Evolutionary conservation across 2,329 filamentous ascomycete species (phyloP).

Genomic region (Fusarium domesticum): DNA sequence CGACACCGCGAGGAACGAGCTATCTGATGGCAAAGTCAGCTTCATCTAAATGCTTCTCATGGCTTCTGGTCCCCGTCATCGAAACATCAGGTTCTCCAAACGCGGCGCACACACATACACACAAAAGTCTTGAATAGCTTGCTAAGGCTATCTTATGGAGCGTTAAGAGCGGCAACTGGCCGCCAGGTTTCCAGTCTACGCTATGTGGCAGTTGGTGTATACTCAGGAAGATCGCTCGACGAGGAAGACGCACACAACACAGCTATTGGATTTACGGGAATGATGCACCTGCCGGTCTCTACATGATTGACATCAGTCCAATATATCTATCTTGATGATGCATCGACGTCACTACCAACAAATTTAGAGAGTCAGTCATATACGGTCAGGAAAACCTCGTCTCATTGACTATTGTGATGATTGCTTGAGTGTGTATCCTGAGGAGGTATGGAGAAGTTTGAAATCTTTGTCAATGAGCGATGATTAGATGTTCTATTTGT

Average conservation of each 20-base stretch:
- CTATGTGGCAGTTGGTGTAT: slow-evolving; percentile 6
- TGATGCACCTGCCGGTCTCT: slow-evolving; percentile 1
- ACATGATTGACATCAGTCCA: slow-evolving; percentile 4
- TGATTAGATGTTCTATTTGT: too few species aligned
- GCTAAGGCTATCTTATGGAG: slow-evolving; percentile 2
- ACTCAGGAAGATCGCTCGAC: not conserved
- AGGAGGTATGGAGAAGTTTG: slow-evolving; percentile 9
- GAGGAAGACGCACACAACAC: not conserved
- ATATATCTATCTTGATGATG: slow-evolving; percentile 8
- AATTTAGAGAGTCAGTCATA: not conserved
- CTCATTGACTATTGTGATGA: slow-evolving; percentile 1
- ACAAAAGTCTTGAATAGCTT: slow-evolving; percentile 4
- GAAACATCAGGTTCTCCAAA: slow-evolving; percentile 10
- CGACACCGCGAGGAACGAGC: not conserved
- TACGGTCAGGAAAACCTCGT: not conserved
- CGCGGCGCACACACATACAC: not conserved
- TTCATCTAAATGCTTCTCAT: slow-evolving; percentile 19
- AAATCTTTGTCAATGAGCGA: not conserved
- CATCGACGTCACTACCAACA: not conserved
- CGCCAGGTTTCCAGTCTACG: slow-evolving; percentile 17
- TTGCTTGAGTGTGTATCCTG: slow-evolving; percentile 16
- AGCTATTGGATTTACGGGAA: not conserved
- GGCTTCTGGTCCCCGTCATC: slow-evolving; percentile 11
- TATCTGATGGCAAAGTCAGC: slow-evolving; percentile 6
- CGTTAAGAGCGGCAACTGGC: not conserved